phyloP scores from a whole-genome alignment of 2,329 filamentous ascomycete species.

The Venturia aucupariae region DNA sequence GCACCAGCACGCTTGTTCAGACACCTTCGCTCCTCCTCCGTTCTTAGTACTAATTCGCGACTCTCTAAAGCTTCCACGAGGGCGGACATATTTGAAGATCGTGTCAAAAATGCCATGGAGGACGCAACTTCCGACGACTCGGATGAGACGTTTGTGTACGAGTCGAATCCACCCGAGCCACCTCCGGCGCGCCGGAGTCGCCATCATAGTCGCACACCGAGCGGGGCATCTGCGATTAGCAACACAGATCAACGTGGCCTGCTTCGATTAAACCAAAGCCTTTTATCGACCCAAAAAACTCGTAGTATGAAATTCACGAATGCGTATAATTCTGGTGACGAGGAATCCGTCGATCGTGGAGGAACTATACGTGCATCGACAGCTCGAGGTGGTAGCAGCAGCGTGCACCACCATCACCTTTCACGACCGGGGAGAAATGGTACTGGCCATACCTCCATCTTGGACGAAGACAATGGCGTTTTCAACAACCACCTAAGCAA shows the following conservation, averaged over 20 bases:
- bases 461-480: constrained; percentile 57
- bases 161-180: constrained; percentile 75
- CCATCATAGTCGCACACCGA: constrained; percentile 90
- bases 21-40: constrained; percentile 19
- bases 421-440: constrained; percentile 64
- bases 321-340: constrained; percentile 51
- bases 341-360: constrained; percentile 30
- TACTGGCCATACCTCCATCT: constrained; percentile 63
- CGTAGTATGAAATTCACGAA: constrained; percentile 93
- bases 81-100: constrained; percentile 95
- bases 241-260: constrained; percentile 44
- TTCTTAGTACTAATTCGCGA: constrained; percentile 12
- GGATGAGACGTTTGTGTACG: constrained; percentile 97
- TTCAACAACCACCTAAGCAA: constrained; percentile 53
- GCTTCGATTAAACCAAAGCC: constrained; percentile 28
- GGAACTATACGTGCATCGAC: constrained; percentile 29
- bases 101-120: constrained; percentile 90
- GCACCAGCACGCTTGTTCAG: not conserved
- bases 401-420: constrained; percentile 68
- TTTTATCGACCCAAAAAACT: constrained; percentile 60
- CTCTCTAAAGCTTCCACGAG: constrained; percentile 66
- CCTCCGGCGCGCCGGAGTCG: constrained; percentile 50
- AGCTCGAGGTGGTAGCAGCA: constrained; percentile 28
- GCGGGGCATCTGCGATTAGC: constrained; percentile 71
- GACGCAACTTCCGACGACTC: constrained; percentile 95